Evolutionary conservation across 176 grass and related monocot genomes (phyloP).

Genomic region (Phoenix roebelenii): DNA sequence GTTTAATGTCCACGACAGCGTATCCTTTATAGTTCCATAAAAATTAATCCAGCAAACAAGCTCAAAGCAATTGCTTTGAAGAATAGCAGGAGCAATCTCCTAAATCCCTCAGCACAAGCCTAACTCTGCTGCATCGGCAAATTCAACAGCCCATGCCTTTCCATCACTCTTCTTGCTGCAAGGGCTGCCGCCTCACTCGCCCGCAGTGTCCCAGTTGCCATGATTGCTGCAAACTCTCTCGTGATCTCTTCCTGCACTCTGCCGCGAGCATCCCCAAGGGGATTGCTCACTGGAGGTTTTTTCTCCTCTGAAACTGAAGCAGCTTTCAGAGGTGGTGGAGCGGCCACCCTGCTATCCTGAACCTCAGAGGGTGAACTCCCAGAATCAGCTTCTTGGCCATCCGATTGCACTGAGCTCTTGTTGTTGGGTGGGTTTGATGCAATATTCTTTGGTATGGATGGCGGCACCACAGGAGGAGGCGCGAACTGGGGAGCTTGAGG

Average conservation of each 20-base stretch:
- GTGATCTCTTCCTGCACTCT: constrained; percentile 55
- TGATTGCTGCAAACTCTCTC: constrained; percentile 55
- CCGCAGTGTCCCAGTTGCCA: constrained; percentile 35
- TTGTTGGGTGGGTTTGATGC: not conserved
- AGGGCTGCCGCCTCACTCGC: constrained; percentile 56
- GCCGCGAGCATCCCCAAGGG: constrained; percentile 33
- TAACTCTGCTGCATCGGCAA: constrained; percentile 21
- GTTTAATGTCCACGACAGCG: too few species aligned
- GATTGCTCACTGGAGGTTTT: constrained; percentile 9
- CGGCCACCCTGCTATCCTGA: not conserved
- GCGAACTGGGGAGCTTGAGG: constrained; percentile 44
- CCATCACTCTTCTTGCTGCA: constrained; percentile 50
- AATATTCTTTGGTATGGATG: not conserved
- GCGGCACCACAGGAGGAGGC: constrained; percentile 1
- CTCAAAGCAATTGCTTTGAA: too few species aligned
- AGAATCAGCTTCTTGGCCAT: too few species aligned
- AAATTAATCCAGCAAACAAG: too few species aligned
- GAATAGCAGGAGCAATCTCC: too few species aligned
- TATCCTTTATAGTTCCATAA: too few species aligned
- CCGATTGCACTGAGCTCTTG: too few species aligned
- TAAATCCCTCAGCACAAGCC: not conserved
- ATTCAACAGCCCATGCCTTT: constrained; percentile 37
- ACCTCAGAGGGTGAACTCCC: too few species aligned
- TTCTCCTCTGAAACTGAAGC: constrained; percentile 9
- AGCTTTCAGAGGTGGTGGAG: constrained; percentile 21